Evolutionary conservation across 805 yeast species (phyloP), one percentile per base, ranked within the genome.

Genomic region (Metschnikowia shivogae): DNA sequence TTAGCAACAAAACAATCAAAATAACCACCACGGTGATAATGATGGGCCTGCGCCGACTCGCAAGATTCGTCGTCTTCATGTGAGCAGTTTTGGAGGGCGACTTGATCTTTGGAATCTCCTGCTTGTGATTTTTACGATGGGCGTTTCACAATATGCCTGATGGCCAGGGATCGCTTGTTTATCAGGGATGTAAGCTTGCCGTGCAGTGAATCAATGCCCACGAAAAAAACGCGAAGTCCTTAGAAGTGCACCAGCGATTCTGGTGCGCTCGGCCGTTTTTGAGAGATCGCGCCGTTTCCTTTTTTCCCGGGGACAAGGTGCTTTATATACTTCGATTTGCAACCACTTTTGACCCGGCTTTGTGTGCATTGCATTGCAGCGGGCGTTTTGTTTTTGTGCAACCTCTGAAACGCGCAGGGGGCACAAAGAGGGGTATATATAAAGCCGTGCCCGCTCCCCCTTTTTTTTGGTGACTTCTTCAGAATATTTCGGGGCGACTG

Each of bases 21-120:
- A 68, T 37, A n/a, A 63, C 44, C 31, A 62, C 47, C 35, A 59
- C 55, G 11, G 65, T 58, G 40, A 66, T 56, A 36, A 63, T 46
- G 28, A 62, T 44, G 26, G 59, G 64, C 47, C 58, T 59, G 45
- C 57, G 59, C 19, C 65, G 58, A 41, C 55, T 57, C 45, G 47
- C 45, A 51, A 60, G 55, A 37, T 20, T 46, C 12, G 42, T 36
- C 32, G 47, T 37, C 44, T 53, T 52, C 56, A 54, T 52, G 32
- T 26, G 8, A 22, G 3, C 26, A 22, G 26, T 22, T 22, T 5
- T 22, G 26, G 4, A 22, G 26, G 26, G 8, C 8, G 8, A 22
- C 3, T 22, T 3, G 26, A 4, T 22, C 26, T 7, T 22, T 6
- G 8, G 4, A 22, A 22, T 22, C 26, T 22, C 8, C 26, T 5